A percentile compares a stretch with the other conserved stretches of the same genome.
These are phyloP conservation scores for Phaffia australis DNA, from an alignment of 768 basidiomycete species.

Conservation along the genomic window DNA sequence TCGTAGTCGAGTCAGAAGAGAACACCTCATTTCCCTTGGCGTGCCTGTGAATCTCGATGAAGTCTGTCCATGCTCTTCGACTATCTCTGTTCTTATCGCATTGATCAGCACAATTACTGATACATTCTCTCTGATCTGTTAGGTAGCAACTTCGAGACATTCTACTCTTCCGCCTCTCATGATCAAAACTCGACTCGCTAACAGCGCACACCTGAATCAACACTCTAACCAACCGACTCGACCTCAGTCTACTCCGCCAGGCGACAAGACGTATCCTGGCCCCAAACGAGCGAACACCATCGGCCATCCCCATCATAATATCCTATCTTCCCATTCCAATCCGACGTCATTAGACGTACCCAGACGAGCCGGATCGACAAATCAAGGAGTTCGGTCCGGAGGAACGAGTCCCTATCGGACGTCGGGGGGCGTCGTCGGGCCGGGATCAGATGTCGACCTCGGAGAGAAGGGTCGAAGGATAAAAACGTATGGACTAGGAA, in stretches of 20 bases:
- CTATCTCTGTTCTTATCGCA: slow-evolving; percentile 43
- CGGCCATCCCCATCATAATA: slow-evolving; percentile 35
- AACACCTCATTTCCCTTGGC: slow-evolving; percentile 81
- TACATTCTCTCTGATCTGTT: neutral
- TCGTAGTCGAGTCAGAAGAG: slow-evolving; percentile 76
- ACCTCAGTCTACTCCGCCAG: slow-evolving; percentile 13
- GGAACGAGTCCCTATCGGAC: slow-evolving; percentile 1
- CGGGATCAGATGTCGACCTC: slow-evolving; percentile 17
- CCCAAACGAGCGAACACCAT: slow-evolving; percentile 24
- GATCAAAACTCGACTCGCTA: slow-evolving; percentile 62
- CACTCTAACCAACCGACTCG: neutral
- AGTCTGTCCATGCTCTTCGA: slow-evolving; percentile 40
- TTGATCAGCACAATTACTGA: slow-evolving; percentile 43
- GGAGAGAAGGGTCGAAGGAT: slow-evolving; percentile 9
- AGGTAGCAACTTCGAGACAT: slow-evolving; percentile 35
- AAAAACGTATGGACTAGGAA: slow-evolving; percentile 50
- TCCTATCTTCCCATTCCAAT: slow-evolving; percentile 33
- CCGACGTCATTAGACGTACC: slow-evolving; percentile 32
- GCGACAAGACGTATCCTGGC: neutral
- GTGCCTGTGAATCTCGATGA: slow-evolving; percentile 94
- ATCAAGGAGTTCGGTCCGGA: slow-evolving; percentile 16
- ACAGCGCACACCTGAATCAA: neutral
- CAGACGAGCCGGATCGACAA: slow-evolving; percentile 35
- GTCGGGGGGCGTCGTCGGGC: slow-evolving; percentile 11
- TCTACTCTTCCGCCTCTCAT: slow-evolving; percentile 59